phyloP scores from a whole-genome alignment of 78 protist species.

The Pelomyxa schiedti region DNA sequence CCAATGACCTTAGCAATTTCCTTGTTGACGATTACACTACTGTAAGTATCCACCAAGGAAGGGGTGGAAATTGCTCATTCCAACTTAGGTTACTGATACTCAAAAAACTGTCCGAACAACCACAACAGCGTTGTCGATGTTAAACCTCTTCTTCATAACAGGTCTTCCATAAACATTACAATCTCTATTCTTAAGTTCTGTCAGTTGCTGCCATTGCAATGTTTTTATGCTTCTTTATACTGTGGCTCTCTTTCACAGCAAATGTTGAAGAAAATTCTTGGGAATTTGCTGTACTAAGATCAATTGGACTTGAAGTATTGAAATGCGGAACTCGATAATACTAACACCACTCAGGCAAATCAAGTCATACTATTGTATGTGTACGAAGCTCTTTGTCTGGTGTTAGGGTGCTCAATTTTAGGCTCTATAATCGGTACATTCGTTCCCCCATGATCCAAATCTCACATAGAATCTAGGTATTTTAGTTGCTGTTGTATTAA shows the following conservation, averaged over 20 bases:
- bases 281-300: constrained; percentile 84
- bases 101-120: constrained; percentile 14
- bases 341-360: constrained; percentile 57
- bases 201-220: constrained; percentile 44
- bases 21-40: constrained; percentile 27
- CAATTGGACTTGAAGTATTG: constrained; percentile 60
- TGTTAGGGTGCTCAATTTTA: neutral
- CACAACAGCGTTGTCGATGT: constrained; percentile 15
- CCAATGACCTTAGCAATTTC: constrained; percentile 37
- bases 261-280: constrained; percentile 79
- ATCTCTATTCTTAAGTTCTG: neutral
- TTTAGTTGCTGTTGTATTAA: constrained; percentile 57
- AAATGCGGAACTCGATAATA: neutral
- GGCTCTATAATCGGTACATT: constrained; percentile 30
- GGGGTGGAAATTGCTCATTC: neutral
- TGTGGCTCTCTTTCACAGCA: constrained; percentile 74
- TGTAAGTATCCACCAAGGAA: too few relatives aligned
- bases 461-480: too few relatives aligned
- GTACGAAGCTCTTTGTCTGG: neutral
- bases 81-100: constrained; percentile 32
- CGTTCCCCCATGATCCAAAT: neutral
- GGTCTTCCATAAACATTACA: neutral
- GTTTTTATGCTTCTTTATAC: constrained; percentile 68
- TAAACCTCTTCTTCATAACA: constrained; percentile 45
- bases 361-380: constrained; percentile 34